These are phyloP conservation scores for Aristolochia contorta DNA, from an alignment of 164 flowering plant genomes.

Conservation along the genomic window DNA sequence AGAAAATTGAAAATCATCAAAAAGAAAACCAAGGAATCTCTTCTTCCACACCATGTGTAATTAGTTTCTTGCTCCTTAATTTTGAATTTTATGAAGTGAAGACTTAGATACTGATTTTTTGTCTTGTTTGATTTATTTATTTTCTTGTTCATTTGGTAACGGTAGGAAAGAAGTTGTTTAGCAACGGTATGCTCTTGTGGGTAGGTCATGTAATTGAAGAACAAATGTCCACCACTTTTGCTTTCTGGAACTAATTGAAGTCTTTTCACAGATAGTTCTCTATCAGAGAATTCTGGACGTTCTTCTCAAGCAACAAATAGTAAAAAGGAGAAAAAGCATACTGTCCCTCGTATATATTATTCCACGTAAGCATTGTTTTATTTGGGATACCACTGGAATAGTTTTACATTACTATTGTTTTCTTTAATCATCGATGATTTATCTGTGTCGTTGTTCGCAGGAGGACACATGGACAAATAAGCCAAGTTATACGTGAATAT, in stretches of 20 bases:
- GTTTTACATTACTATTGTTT: neutral
- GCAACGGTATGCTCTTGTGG: too few species aligned
- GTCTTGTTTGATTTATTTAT: too few species aligned
- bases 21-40: too few species aligned
- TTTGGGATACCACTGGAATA: neutral
- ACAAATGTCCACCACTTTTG: too few species aligned
- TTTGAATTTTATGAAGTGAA: too few species aligned
- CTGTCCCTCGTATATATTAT: constrained; percentile 52
- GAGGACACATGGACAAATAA: constrained; percentile 93
- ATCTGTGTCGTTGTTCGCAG: constrained; percentile 23
- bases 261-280: constrained; percentile 21
- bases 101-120: too few species aligned
- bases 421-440: constrained; percentile 4
- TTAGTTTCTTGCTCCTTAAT: too few species aligned
- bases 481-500: constrained; percentile 80
- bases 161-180: too few species aligned
- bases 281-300: constrained; percentile 16
- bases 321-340: constrained; percentile 32
- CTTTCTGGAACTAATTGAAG: neutral
- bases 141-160: too few species aligned
- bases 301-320: constrained; percentile 21
- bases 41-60: too few species aligned
- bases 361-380: constrained; percentile 55
- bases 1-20: too few species aligned
- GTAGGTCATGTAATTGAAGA: too few species aligned